Conservation (phyloP, 2,329 filamentous ascomycete species). For the Trichoderma harzianum region DNA sequence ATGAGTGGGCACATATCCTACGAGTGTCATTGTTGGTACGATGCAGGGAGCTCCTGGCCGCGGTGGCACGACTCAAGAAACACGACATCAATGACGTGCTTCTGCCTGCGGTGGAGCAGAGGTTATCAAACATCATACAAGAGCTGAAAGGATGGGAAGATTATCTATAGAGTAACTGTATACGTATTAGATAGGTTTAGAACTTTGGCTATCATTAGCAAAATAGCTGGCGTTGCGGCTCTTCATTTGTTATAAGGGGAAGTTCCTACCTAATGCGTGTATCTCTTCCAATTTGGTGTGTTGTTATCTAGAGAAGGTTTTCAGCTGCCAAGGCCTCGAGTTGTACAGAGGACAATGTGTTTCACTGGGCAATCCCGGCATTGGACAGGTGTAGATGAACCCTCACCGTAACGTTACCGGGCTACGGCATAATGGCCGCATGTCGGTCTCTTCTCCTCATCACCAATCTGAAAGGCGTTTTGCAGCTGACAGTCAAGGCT, state of each 20-base stretch:
- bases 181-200: neutral
- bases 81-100: neutral
- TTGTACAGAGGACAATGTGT: neutral
- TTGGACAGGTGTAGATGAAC: neutral
- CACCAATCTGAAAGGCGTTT: neutral
- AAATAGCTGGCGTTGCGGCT: neutral
- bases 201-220: neutral
- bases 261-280: neutral
- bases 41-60: conserved; percentile 6
- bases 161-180: neutral
- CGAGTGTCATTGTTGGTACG: neutral
- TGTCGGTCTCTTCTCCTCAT: neutral
- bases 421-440: neutral
- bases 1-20: conserved; percentile 7
- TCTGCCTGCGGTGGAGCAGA: neutral
- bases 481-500: neutral
- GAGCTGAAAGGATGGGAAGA: conserved; percentile 11
- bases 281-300: neutral
- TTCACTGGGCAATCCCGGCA: neutral
- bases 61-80: neutral
- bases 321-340: neutral
- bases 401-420: neutral
- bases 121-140: neutral
- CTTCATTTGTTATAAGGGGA: neutral
- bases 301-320: neutral